Evolutionary conservation across 169 alveolate species (phyloP), one percentile per base, ranked within the genome.

Genomic region (Eimeria zaria): DNA sequence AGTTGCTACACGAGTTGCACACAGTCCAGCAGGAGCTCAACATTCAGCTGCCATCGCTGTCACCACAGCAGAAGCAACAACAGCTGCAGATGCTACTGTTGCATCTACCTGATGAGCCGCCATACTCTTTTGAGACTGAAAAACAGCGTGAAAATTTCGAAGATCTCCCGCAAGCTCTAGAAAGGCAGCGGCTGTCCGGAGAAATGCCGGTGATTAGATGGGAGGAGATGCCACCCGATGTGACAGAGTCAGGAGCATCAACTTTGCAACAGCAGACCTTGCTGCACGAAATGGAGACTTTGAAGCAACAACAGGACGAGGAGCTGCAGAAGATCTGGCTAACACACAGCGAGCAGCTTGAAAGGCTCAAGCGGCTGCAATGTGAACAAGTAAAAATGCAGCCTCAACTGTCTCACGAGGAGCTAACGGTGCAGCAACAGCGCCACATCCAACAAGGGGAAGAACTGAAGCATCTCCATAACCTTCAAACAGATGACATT

Each of bases 371-470:
- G 92, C 24, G 11, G 44, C 27, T 85, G 20, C 92, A 85, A 64
- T 44, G 36, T 12, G 58, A 55, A 30, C 92, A 85, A 33, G 24
- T 14, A 46, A 60, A 39, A 64, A 44, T 12, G 44, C 74, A 58
- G 55, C 41, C 62, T 6, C 9, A 33, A 80, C 64, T 85, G 80
- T 20, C 76, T 20, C 53, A 18, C 64, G 60, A 58, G 58, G 64
- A 85, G 92, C 62, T 51, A 60, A 24, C 4, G 80, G 46, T 36
- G 80, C 80, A 33, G 80, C 80, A 60, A 62, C 62, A 58, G 33
- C 92, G 92, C 41, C 92, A 85, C n/a, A 39, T 71, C 64, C 80
- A 85, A 41, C 92, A 85, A 44, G 55, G 46, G 53, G 80, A 85
- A 36, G 92, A 85, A 71, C 80, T 85, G 44, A 11, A 18, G 46